Evolutionary conservation across 352 stramenopile genomes (phyloP).

Genomic region (Plasmopara viticola): DNA sequence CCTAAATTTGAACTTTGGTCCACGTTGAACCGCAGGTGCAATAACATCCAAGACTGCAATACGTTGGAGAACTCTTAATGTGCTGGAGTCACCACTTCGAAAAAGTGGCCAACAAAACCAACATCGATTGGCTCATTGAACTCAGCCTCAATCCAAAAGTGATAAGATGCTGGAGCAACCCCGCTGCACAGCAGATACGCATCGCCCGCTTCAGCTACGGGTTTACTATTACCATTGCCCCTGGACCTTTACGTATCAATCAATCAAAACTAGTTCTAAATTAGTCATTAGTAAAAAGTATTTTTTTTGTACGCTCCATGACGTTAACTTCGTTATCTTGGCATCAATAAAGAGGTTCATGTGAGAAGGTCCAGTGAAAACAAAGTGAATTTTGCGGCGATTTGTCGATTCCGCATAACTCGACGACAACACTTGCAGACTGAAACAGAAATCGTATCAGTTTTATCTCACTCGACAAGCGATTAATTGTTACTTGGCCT

Average conservation of each 20-base stretch:
- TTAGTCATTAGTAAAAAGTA: slow-evolving; percentile 68
- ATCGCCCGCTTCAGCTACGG: slow-evolving; percentile 47
- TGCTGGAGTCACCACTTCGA: slow-evolving; percentile 44
- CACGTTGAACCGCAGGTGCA: slow-evolving; percentile 51
- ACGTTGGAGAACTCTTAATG: slow-evolving; percentile 37
- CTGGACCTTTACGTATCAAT: slow-evolving; percentile 45
- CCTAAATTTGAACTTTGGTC: slow-evolving; percentile 46
- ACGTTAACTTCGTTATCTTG: too few species aligned
- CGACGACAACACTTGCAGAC: too few species aligned
- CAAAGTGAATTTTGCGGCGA: too few species aligned
- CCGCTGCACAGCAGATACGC: slow-evolving; percentile 67
- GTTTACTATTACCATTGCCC: slow-evolving; percentile 51
- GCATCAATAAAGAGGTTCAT: too few species aligned
- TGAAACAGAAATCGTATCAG: too few species aligned
- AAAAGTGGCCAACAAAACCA: slow-evolving; percentile 55
- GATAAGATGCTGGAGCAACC: slow-evolving; percentile 43
- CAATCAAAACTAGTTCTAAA: slow-evolving; percentile 22
- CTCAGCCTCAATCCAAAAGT: slow-evolving; percentile 76
- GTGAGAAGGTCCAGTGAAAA: too few species aligned
- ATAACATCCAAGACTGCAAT: slow-evolving; percentile 45
- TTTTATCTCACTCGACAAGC: too few species aligned
- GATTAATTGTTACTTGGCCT: slow-evolving; percentile 26
- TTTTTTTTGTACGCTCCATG: too few species aligned
- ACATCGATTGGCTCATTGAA: slow-evolving; percentile 41
- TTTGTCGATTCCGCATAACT: too few species aligned